Evolutionary conservation across 371 early-diverging fungal genomes (phyloP), one percentile per base, ranked within the genome.

Genomic region (Choanephora cucurbitarum): DNA sequence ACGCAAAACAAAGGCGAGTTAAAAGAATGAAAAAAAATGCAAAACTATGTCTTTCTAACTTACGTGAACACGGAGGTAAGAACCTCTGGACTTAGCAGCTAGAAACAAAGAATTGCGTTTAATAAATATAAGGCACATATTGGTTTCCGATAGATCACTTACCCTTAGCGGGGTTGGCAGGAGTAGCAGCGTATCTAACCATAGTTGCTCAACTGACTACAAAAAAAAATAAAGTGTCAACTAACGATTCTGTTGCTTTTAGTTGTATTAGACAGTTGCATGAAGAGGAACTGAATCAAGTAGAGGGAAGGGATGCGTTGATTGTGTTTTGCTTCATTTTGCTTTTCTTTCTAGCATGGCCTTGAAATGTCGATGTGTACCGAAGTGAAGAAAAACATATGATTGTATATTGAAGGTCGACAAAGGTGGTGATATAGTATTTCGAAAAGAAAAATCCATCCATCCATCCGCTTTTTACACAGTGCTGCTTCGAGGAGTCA

Each of bases 51-150:
- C n/a, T 37, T 34, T 24, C 21, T 32, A 43, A 72, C 74, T 49
- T 79, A 79, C 79, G 91, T 95, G 95, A 81, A 97, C 97, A 77
- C 96, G 95, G 71, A 98, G 91, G 90, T 97, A 94, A 60, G 90
- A 87, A 74, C 96, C 97, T 63, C 92, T 89, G 75, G 97, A 87
- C 87, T 93, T 90, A 78, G 94, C 94, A 79, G 91, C 93, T 90
- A 71, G 24, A 15, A 49, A 37, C 39, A 40, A 63, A 44, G 43
- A 6, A 54, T 37, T n/a, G 17, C 43, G 44, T 33, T 23, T 14
- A 49, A 50, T 23, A 11, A 32, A 50, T 19, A 13, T 15, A 7
- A 34, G 31, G 1, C 37, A 39, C 41, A 21, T 1, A 9, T 32
- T 22, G n/a, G 23, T 33, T 11, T 40, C 21, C 28, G 49, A 49